Conservation (phyloP, 257 asterid genomes). For the Plantago major region DNA sequence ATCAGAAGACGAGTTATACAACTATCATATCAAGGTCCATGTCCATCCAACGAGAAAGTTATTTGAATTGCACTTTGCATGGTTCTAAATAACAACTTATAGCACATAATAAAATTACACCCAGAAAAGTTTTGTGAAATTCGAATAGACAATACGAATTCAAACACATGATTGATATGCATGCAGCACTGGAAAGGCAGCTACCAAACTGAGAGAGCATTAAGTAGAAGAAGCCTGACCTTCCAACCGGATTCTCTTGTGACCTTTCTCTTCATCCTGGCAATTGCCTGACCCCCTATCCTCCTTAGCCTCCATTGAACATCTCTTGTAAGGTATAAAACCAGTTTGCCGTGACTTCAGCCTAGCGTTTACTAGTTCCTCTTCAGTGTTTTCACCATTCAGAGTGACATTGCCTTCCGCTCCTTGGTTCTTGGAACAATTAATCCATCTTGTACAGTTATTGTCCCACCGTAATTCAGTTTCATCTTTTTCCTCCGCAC, state of each 20-base stretch:
- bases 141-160: conserved; percentile 26
- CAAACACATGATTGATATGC: conserved; percentile 27
- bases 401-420: conserved; percentile 21
- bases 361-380: conserved; percentile 48
- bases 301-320: conserved; percentile 81
- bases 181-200: conserved; percentile 22
- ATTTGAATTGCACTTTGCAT: conserved; percentile 30
- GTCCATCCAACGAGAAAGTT: conserved; percentile 27
- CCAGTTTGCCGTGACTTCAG: conserved; percentile 60
- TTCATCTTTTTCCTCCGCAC: conserved; percentile 23
- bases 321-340: conserved; percentile 94
- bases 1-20: no score
- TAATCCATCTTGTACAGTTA: conserved; percentile 30
- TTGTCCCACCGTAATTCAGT: conserved; percentile 36
- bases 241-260: conserved; percentile 79
- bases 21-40: not conserved
- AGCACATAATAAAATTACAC: conserved; percentile 31
- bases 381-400: conserved; percentile 37
- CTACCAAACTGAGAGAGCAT: conserved; percentile 13
- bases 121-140: conserved; percentile 25
- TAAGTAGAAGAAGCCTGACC: conserved; percentile 59
- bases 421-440: conserved; percentile 26
- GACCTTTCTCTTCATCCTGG: conserved; percentile 59
- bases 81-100: conserved; percentile 13
- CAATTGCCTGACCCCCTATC: conserved; percentile 35